Evolutionary conservation across 2,329 filamentous ascomycete species (phyloP), one percentile per base, ranked within the genome.

Genomic region (Westerdykella sp.): DNA sequence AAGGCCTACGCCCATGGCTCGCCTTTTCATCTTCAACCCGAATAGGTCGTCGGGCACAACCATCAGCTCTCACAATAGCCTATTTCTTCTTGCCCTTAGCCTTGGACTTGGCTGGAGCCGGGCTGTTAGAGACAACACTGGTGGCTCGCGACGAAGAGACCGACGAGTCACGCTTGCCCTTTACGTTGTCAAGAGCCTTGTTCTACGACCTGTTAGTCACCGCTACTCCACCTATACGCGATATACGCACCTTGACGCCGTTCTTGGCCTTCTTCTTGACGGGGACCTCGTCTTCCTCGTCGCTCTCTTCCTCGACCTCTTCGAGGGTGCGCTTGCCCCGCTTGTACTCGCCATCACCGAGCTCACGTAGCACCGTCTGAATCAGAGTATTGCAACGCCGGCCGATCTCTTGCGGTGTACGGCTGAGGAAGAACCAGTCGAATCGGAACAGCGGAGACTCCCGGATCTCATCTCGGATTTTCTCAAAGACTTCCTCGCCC

Each of bases 351-450:
- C 73, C 73, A 30, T 85, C 49, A 15, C 57, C 65, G 67, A 96
- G 95, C 69, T 98, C 93, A 68, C 93, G 85, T 41, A 93, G 86
- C 38, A 98, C 88, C 0, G 93, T 95, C 30, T 91, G 95, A 50
- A 98, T 80, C 41, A 98, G 77, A 1, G 94, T 98, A 25, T 87
- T 94, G 71, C 93, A 97, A 41, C 94, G 81, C 56, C 93, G 83
- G 48, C 88, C 85, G 56, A 98, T 85, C 69, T 98, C 93, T 39
- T 90, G 83, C 0, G 93, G 88, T 4, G 91, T 98, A 37, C 93
- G 81, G 66, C 87, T 95, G 34, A 98, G 77, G 75, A 98, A 96
- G 73, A 98, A 98, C 94, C 94, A 98, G 65, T 98, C 93, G 59
- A 98, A 98, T 32, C 93, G 83, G 78, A 98, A 98, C 3, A 98